Percentiles rank a stretch among this genome's conserved stretches.
Evolutionary conservation across 352 stramenopile genomes (phyloP).

Genomic region (Phytophthora lateralis): DNA sequence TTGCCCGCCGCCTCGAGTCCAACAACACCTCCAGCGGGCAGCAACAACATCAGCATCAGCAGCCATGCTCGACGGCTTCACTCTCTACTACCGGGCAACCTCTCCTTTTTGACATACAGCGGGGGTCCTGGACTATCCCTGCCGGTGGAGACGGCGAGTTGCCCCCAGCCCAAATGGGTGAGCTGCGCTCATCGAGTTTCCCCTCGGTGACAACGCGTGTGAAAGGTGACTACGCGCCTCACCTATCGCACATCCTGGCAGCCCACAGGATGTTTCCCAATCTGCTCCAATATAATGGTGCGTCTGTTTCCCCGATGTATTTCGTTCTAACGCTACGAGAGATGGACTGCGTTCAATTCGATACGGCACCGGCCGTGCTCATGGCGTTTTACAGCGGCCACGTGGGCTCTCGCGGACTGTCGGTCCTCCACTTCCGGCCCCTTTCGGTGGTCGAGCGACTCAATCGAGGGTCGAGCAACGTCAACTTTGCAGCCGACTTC

Average conservation of each 20-base stretch:
- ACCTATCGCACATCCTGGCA: background rate
- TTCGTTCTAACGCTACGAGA: constrained; percentile 2
- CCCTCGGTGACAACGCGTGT: background rate
- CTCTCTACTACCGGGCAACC: background rate
- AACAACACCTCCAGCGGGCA: background rate
- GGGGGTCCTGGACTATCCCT: background rate
- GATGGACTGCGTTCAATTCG: constrained; percentile 1
- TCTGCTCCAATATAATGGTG: background rate
- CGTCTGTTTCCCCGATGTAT: background rate
- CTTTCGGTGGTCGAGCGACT: background rate
- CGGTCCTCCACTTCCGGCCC: background rate
- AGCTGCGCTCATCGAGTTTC: background rate
- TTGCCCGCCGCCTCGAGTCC: background rate
- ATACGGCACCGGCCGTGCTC: background rate
- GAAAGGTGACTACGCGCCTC: background rate
- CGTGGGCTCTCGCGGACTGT: background rate
- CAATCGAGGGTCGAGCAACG: background rate
- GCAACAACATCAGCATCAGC: background rate
- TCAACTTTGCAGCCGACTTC: background rate
- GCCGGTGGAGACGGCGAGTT: background rate
- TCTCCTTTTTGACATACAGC: background rate
- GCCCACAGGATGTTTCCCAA: background rate
- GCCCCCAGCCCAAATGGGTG: background rate
- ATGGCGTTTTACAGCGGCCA: background rate
- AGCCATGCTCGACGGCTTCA: background rate